phyloP scores from a whole-genome alignment of 2,329 filamentous ascomycete species.

The Ophiostoma piceae region DNA sequence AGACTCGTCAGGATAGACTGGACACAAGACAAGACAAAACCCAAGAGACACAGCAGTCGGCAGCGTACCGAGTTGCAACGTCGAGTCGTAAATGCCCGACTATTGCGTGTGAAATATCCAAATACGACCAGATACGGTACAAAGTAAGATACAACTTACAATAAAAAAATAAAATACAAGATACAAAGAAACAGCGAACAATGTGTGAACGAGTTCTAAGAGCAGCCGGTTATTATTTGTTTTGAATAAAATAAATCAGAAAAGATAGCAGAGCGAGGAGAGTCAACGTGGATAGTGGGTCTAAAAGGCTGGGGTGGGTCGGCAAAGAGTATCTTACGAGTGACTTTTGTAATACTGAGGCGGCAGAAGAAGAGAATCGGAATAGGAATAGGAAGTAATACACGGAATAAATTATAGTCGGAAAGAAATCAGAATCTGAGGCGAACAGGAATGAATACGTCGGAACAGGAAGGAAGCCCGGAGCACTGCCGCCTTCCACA shows the following conservation, averaged over 20 bases:
- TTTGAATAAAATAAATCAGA: background rate
- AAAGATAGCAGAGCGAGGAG: background rate
- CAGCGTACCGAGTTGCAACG: background rate
- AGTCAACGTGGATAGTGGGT: conserved; percentile 6
- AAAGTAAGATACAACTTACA: too few species aligned
- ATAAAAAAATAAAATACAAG: background rate
- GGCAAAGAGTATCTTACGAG: too few species aligned
- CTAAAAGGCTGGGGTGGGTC: background rate
- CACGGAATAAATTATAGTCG: too few species aligned
- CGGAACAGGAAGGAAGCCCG: background rate
- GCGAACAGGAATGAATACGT: too few species aligned
- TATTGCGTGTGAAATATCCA: background rate
- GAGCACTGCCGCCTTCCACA: background rate
- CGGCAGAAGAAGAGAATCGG: too few species aligned
- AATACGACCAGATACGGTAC: too few species aligned
- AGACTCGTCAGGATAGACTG: background rate
- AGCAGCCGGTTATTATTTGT: background rate
- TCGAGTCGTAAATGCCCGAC: background rate
- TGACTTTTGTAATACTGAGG: too few species aligned
- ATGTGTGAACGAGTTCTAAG: background rate
- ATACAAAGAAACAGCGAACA: background rate
- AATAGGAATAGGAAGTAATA: too few species aligned
- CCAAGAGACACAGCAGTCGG: background rate
- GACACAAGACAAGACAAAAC: too few species aligned
- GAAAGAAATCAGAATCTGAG: too few species aligned